Evolutionary conservation across 345 rosid species (phyloP), one percentile per base, ranked within the genome.

Genomic region (Murraya koenigii): DNA sequence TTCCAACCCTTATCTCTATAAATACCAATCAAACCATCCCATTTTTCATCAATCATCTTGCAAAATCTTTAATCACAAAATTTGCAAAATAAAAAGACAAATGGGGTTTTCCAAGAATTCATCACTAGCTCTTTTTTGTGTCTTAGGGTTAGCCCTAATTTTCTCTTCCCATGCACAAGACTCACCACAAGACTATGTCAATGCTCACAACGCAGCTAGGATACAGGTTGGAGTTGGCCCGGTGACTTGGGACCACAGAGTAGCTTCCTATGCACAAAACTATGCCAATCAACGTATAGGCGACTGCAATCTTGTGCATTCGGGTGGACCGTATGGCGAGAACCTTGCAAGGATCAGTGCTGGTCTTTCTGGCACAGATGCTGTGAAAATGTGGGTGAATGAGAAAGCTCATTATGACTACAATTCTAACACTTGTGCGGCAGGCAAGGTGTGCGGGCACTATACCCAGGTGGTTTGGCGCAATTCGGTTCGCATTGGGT

Each of bases 401-500:
- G 72, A 69, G 85, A 85, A 86, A 84, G 75, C 71, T 6, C 2
- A 73, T 62, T 94, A 92, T 55, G 78, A 90, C 64, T 80, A 87
- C 72, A 62, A 59, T 68, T 73, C 94, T 23, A 92, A 90, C 76
- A 74, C 83, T 5, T 92, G 97, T 72, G 79, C 78, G 19, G 13
- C 80, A 3, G 87, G 87, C 7, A 44, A 83, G 30, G 78, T 75
- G 59, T 93, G 97, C 79, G 87, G 88, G 22, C 97, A 92, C 73
- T 92, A 92, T 71, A 91, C 97, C 3, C 93, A 92, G 76, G 86
- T 89, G 35, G 95, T 93, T 52, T 91, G 95, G 95, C 82, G 87
- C 32, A 71, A 80, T 69, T 82, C 94, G 2, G 82, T 80, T 69
- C 80, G 82, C 10, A 66, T 93, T 0, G 95, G 97, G 10, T 93